Percentiles rank a stretch among this genome's conserved stretches.
Conservation (phyloP, 345 rosid species). For the Dimocarpus longan region DNA sequence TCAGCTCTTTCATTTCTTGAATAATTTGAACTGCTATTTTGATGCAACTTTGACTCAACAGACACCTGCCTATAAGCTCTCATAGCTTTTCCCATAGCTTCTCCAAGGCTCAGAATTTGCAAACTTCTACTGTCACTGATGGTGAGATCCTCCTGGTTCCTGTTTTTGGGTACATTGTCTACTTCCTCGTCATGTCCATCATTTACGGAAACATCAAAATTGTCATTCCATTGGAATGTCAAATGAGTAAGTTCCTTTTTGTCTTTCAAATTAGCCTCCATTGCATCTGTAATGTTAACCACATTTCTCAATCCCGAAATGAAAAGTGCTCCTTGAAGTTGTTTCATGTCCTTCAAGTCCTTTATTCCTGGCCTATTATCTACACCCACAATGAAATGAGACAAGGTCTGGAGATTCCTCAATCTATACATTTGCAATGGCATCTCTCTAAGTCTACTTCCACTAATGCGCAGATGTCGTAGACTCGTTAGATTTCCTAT, state of each 20-base stretch:
- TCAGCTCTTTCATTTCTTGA: conserved; percentile 16
- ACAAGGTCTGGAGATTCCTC: conserved; percentile 18
- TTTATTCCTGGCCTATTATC: conserved; percentile 1
- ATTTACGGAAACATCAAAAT: background rate
- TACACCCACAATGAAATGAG: conserved; percentile 23
- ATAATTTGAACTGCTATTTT: background rate
- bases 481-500: conserved; percentile 12
- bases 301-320: conserved; percentile 22
- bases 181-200: conserved; percentile 14
- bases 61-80: conserved; percentile 11
- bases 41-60: background rate
- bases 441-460: conserved; percentile 14
- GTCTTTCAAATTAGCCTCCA: conserved; percentile 26
- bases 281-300: conserved; percentile 7
- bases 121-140: background rate
- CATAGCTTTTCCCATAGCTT: conserved; percentile 1
- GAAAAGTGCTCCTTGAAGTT: conserved; percentile 18
- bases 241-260: conserved; percentile 15
- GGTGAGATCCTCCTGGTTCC: background rate
- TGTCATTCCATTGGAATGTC: conserved; percentile 13
- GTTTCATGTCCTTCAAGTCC: conserved; percentile 18
- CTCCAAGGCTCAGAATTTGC: conserved; percentile 12
- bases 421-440: conserved; percentile 13
- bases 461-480: conserved; percentile 18
- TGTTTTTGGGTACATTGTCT: background rate